Evolutionary conservation across 371 early-diverging fungal species (phyloP).

Genomic region (Zopfochytrium polystomum): DNA sequence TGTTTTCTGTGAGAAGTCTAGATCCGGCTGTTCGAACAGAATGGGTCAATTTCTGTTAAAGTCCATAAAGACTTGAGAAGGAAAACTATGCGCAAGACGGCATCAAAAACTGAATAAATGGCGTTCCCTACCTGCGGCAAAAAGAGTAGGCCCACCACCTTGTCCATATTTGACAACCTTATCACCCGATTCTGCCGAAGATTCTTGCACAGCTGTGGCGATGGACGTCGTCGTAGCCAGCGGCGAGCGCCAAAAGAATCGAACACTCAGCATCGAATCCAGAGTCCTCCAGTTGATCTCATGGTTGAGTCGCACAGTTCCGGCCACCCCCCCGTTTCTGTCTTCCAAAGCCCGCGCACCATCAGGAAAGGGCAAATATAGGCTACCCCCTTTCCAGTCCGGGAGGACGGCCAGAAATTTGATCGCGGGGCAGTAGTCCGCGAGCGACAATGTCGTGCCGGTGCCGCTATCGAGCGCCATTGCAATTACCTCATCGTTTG

Average conservation of each 20-base stretch:
- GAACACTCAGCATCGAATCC: neutral
- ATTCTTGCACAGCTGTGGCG: neutral
- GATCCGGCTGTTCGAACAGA: neutral
- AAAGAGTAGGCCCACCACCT: neutral
- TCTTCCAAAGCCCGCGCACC: too few species aligned
- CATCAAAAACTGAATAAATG: too few species aligned
- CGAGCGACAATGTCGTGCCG: too few species aligned
- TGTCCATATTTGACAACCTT: neutral
- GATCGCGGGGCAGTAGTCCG: too few species aligned
- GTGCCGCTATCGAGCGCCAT: too few species aligned
- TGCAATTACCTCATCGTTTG: too few species aligned
- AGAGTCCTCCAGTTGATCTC: neutral
- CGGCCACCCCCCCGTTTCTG: neutral
- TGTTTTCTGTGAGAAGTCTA: neutral
- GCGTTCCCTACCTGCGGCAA: neutral
- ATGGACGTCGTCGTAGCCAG: neutral
- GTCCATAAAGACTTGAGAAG: neutral
- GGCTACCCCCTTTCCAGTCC: too few species aligned
- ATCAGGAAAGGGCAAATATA: too few species aligned
- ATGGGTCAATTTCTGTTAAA: neutral
- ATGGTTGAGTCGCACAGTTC: neutral
- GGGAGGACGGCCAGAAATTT: too few species aligned
- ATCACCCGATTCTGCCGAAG: neutral
- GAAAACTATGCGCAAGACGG: neutral
- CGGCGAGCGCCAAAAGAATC: slow-evolving; percentile 3